Percentiles rank a stretch among this genome's conserved stretches.
Evolutionary conservation across 2,329 filamentous ascomycete genomes (phyloP).

Genomic region (Ascochyta viciae-villosae): DNA sequence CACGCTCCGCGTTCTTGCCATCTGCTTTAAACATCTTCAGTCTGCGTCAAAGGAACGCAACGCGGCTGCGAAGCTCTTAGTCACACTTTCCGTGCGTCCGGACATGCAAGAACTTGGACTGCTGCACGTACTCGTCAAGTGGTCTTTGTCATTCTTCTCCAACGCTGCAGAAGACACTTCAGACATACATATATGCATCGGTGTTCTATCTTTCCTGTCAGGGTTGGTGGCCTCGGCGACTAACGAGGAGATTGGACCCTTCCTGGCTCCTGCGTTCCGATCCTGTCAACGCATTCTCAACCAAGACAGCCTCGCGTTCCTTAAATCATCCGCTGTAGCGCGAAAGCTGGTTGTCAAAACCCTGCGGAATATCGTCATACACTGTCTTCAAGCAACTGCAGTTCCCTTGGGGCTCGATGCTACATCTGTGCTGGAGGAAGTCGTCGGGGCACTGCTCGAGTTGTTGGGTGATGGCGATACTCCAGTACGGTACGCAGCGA

Average conservation of each 20-base stretch:
- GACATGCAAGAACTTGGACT: conserved; percentile 87
- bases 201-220: conserved; percentile 79
- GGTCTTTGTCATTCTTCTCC: conserved; percentile 70
- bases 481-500: conserved; percentile 86
- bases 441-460: conserved; percentile 82
- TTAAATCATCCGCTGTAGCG: conserved; percentile 77
- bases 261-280: conserved; percentile 71
- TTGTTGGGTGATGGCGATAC: conserved; percentile 86
- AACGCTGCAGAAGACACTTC: conserved; percentile 50
- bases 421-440: conserved; percentile 68
- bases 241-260: conserved; percentile 74
- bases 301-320: conserved; percentile 58
- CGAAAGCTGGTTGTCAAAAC: conserved; percentile 86
- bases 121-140: conserved; percentile 70
- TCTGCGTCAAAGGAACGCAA: conserved; percentile 86
- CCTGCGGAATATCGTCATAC: conserved; percentile 74
- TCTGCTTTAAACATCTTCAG: conserved; percentile 75
- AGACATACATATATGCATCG: conserved; percentile 78
- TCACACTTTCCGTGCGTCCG: conserved; percentile 79
- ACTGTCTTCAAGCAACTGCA: conserved; percentile 61
- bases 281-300: conserved; percentile 67
- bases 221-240: conserved; percentile 75
- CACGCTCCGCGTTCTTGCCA: conserved; percentile 70
- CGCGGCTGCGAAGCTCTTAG: conserved; percentile 82
- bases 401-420: conserved; percentile 46